Evolutionary conservation across 208 protist genomes (phyloP).

Genomic region (Giardia muris): DNA sequence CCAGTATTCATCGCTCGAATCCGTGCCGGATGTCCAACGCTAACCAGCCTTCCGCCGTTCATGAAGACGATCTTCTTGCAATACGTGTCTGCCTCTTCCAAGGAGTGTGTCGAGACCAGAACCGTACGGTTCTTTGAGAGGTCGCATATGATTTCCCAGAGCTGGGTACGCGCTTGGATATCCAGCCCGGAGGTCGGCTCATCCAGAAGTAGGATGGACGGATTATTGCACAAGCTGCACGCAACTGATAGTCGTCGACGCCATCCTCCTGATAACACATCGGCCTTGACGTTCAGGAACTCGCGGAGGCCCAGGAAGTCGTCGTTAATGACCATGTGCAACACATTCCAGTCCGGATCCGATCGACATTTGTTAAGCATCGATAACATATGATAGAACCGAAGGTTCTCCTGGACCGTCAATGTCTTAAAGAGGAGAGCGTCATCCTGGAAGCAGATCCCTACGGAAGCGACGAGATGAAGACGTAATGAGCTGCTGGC

Average conservation of each 20-base stretch:
- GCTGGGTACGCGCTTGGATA: slow-evolving; percentile 38
- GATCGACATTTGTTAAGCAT: not conserved
- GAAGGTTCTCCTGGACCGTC: slow-evolving; percentile 6
- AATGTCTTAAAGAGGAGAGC: slow-evolving; percentile 45
- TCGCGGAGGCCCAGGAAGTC: slow-evolving; percentile 31
- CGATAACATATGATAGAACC: not conserved
- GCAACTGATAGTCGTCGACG: slow-evolving; percentile 52
- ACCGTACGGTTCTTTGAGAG: not conserved
- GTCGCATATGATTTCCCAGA: slow-evolving; percentile 24
- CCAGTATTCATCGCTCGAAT: not conserved
- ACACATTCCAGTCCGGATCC: slow-evolving; percentile 23
- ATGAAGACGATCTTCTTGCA: not conserved
- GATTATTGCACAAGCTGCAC: slow-evolving; percentile 46
- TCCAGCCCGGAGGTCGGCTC: slow-evolving; percentile 64
- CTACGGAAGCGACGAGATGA: not conserved
- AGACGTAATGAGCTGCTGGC: not conserved
- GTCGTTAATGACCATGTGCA: slow-evolving; percentile 36
- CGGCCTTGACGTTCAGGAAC: slow-evolving; percentile 27
- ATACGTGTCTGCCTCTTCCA: slow-evolving; percentile 2
- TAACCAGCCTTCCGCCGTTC: not conserved
- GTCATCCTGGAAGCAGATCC: slow-evolving; percentile 40
- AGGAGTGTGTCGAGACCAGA: not conserved
- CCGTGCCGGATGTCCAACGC: not conserved
- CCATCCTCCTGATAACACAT: slow-evolving; percentile 52
- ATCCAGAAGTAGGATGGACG: slow-evolving; percentile 53